Conservation (phyloP, 139 green algal genomes). For the Astrephomene gubernaculifera region DNA sequence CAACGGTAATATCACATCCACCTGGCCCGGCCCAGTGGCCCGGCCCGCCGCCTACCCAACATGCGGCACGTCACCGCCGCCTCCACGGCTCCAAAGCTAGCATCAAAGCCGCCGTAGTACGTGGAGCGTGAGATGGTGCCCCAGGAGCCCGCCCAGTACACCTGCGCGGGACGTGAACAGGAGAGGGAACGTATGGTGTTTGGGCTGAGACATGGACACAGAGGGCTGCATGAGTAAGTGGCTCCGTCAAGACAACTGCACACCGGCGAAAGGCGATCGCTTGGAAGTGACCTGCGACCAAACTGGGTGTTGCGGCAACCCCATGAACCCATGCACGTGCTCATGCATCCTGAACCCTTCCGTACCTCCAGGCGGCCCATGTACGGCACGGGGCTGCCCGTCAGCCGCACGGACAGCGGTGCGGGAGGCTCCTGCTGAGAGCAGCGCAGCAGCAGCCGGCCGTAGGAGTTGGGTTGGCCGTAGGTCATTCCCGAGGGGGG, state of each 20-base stretch:
- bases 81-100: neutral
- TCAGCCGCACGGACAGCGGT: neutral
- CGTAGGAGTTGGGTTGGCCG: neutral
- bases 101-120: neutral
- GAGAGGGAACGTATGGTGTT: neutral
- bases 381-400: neutral
- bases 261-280: neutral
- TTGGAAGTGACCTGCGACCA: neutral
- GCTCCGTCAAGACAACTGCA: neutral
- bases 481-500: too few species aligned
- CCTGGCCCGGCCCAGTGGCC: too few species aligned
- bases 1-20: too few species aligned
- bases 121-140: neutral
- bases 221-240: neutral
- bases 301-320: neutral
- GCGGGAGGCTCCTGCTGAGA: neutral
- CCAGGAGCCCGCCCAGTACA: neutral
- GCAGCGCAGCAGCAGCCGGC: neutral
- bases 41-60: neutral
- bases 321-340: neutral
- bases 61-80: slow-evolving; percentile 1
- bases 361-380: slow-evolving; percentile 9
- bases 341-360: neutral
- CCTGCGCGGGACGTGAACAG: neutral
- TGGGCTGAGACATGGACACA: neutral